Base-by-base conservation (phyloP, 805 yeast genomes). In the Candida michaelii region DNA sequence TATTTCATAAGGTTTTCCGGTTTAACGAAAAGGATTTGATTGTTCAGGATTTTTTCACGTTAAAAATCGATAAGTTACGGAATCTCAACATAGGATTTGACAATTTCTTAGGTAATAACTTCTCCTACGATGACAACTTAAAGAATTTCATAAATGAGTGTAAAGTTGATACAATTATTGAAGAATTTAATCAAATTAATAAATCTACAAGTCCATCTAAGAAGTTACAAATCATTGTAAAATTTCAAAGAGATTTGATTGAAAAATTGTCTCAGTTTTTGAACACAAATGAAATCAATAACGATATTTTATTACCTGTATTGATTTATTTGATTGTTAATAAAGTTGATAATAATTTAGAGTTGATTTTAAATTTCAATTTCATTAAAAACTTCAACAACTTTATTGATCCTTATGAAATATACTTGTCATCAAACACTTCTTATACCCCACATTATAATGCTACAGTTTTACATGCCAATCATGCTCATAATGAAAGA, bases 271-370 rank as follows among this genome's bases (percentile, higher is more conserved):
- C 55, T 1, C 37, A 46, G 10, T 58, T 58, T 9, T 45, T 54
- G 27, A 47, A 56, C 17, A 49, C 53, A 19, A 54, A 52, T 31
- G 58, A 58, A 36, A 47, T 69, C 37, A 66, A 60, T 51, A 69
- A 67, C 49, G 75, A 70, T 43, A 44, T 65, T n/a, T 53, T 70
- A 27, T 55, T 70, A 31, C 75, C 75, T 3, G 54, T 64, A 5
- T 54, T 70, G 44, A 69, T 70, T 18, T 66, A 63, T 45, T 49
- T 64, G 32, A 49, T 69, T 15, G 57, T 70, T 18, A 58, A 63
- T 41, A 59, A 65, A 49, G 32, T 36, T 24, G 42, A 42, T 14
- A 29, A 16, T 1, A 17, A 30, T 9, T 16, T 39, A 15, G 72
- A 69, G 14, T 51, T 69, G 24, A 64, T 57, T 47, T 57, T 69